Base-by-base conservation (phyloP, 2,329 filamentous ascomycete species). In the Aquanectria penicillioides region DNA sequence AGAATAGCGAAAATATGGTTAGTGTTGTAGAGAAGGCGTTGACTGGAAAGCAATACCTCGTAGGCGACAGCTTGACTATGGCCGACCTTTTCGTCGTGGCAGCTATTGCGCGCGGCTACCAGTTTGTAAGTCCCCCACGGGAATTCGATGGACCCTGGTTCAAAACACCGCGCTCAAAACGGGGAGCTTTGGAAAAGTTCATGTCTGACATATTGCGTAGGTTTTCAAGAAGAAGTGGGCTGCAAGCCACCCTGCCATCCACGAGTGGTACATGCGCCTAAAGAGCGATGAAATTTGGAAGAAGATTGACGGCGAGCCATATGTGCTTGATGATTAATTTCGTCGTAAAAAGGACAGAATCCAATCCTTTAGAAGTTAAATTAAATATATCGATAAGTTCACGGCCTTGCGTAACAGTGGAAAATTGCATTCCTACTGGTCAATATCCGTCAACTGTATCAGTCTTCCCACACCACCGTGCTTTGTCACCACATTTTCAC, bases 301-400 rank as follows among this genome's bases (percentile, higher is more conserved):
- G 22, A 59, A 59, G 56, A 55, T 59, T 33, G 56, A 59, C 33
- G 56, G 56, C 23, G 56, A 59, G 36, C 56, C 56, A 26, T 47
- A 48, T 11, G 50, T 55, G 3, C 29, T 59, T 7, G 56, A 59
- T 25, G 48, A 58, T 31, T 56, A 34, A 40, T 8, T 26, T 28
- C n/a, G n/a, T n/a, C n/a, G n/a, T n/a, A n/a, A n/a, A n/a, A n/a
- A n/a, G n/a, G n/a, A n/a, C n/a, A n/a, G 12, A 31, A 46, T 31
- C 31, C 13, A 38, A 23, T 18, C 10, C 22, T 22, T 11, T 29
- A 12, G 1, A 50, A 38, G 17, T 17, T 46, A 15, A 17, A 31
- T 38, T 23, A 31, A 18, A 37, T 22, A n/a, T 26, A 12, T 26
- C 25, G 18, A 22, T 6, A 2, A 18, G 8, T 23, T n/a, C n/a